These are phyloP conservation scores for Colletotrichum costaricense DNA, from an alignment of 2,329 filamentous ascomycete genomes.

Conservation along the genomic window DNA sequence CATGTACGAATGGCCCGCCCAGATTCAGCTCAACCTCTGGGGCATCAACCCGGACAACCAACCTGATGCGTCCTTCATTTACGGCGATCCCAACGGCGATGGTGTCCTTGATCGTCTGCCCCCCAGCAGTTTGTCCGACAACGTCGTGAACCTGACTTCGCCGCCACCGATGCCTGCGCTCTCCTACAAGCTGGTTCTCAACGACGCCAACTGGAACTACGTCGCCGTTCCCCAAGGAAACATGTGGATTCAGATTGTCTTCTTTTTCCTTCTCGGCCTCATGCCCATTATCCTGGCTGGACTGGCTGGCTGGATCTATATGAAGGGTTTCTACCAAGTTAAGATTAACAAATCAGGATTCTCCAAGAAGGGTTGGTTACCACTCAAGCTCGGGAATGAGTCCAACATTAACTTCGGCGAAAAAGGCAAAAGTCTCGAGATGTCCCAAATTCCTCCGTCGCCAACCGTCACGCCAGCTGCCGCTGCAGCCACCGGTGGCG, in stretches of 20 bases:
- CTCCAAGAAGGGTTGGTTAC: slow-evolving; percentile 41
- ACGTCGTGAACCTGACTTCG: slow-evolving; percentile 69
- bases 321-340: slow-evolving; percentile 61
- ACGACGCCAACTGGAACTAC: slow-evolving; percentile 66
- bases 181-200: slow-evolving; percentile 63
- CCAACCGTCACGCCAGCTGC: slow-evolving; percentile 23
- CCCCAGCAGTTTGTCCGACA: slow-evolving; percentile 65
- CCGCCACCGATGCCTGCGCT: slow-evolving; percentile 64
- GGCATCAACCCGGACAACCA: slow-evolving; percentile 72
- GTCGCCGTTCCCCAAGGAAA: slow-evolving; percentile 64
- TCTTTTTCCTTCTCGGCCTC: slow-evolving; percentile 64
- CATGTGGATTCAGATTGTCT: slow-evolving; percentile 60
- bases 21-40: slow-evolving; percentile 74
- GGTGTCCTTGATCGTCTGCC: slow-evolving; percentile 71
- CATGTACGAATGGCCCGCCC: slow-evolving; percentile 72
- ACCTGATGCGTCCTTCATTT: slow-evolving; percentile 69
- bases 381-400: slow-evolving; percentile 43
- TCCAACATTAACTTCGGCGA: slow-evolving; percentile 46
- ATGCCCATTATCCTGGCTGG: slow-evolving; percentile 62
- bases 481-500: slow-evolving; percentile 35
- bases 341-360: slow-evolving; percentile 64
- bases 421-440: slow-evolving; percentile 40
- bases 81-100: slow-evolving; percentile 73
- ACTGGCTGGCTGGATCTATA: slow-evolving; percentile 64
- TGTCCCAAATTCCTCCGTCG: slow-evolving; percentile 33